A percentile compares a stretch with the other conserved stretches of the same genome.
Conservation (phyloP, 1,284 basidiomycete species). For the Ustilago loliicola region DNA sequence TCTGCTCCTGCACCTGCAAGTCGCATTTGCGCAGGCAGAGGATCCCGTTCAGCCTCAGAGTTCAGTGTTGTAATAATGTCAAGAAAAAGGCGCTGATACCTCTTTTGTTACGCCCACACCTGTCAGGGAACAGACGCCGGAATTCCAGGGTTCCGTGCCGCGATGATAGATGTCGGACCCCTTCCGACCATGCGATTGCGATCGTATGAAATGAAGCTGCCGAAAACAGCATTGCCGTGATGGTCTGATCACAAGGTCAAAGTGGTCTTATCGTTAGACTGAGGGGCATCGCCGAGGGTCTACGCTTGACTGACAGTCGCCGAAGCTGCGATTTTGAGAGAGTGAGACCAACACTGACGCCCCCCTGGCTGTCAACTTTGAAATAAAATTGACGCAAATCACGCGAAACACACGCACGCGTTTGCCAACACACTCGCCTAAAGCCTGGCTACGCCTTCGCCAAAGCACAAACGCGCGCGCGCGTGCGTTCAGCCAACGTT, state of each 20-base stretch:
- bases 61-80: background rate
- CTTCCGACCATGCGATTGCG: background rate
- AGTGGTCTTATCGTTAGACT: background rate
- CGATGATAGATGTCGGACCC: background rate
- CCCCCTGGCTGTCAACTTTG: background rate
- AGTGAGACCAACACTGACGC: background rate
- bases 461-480: background rate
- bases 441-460: background rate
- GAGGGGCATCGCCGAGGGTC: slow-evolving; percentile 3
- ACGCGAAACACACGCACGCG: slow-evolving; percentile 2
- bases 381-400: slow-evolving; percentile 3
- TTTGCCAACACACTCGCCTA: background rate
- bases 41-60: no score
- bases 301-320: background rate
- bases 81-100: background rate
- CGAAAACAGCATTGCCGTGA: background rate
- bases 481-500: no score
- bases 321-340: background rate
- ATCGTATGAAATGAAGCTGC: background rate
- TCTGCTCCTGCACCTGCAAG: no score
- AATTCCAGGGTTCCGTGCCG: background rate
- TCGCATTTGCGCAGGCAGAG: no score
- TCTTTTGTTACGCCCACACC: background rate
- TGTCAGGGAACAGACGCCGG: background rate
- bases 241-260: background rate